Evolutionary conservation across 805 yeast species (phyloP), one percentile per base, ranked within the genome.

Genomic region (Candida orba): DNA sequence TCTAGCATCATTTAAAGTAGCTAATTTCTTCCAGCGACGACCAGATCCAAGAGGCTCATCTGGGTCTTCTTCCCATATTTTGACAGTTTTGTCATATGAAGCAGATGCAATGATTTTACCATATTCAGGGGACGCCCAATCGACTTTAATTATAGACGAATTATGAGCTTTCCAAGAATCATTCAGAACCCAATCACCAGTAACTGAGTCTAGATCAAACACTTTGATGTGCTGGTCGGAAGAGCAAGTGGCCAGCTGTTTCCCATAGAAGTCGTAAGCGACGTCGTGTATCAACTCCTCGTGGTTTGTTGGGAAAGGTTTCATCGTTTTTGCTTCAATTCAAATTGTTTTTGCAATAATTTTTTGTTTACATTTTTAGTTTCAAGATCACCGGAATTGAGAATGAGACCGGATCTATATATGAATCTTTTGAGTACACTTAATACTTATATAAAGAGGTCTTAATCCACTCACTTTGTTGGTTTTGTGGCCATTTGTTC

Each of bases 121-220:
- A 63, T 79, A 89, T 62, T 91, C 95, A 2, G 99, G 99, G 40
- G 87, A 84, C 1, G 98, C 96, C 95, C 96, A 93, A 38, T 80
- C 79, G 9, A 93, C 71, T 52, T 83, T 78, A 18, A 88, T 84
- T 23, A 93, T 77, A 45, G 89, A 77, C 8, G 95, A 80, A 54
- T 93, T 96, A 59, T 93, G 99, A 0, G 98, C 98, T 52, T 84
- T 85, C 95, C 96, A 93, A 39, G 85, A 80, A 63, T 91, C 97
- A 56, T 82, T 81, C 44, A 86, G 65, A 17, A 76, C 76, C 98
- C 98, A 93, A 17, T 79, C 73, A n/a, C 75, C 76, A 2, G 82
- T 72, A 24, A 73, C 66, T 14, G 79, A 64, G 52, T 82, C 85
- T 30, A 84, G 67, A 58, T 86, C 91, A 60, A 89, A 93, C 29